Evolutionary conservation across 1,284 basidiomycete genomes (phyloP), one percentile per base, ranked within the genome.

Genomic region (Fomitopsis pinicola): DNA sequence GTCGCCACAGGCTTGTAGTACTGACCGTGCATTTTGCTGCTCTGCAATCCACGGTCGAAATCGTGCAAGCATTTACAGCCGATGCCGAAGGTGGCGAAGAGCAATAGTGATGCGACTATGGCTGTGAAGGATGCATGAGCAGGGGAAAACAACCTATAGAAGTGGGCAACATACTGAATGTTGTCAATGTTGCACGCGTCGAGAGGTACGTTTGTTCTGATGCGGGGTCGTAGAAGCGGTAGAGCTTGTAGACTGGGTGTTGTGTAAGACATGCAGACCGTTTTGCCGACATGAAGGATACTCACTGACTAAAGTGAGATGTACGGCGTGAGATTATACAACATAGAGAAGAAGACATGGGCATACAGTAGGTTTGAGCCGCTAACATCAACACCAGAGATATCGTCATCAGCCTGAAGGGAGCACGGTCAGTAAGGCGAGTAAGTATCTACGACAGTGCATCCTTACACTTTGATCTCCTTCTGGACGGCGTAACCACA

Each of bases 51-150:
- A 71, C 85, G 85, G 74, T 89, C 87, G 68, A 93, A 93, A 75
- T 93, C 91, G 54, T 81, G 72, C 75, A 91, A 89, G 70, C 91
- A 93, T 56, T 87, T 85, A 15, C 92, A 71, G 38, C 91, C 91
- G 33, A 93, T 82, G 10, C 77, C 81, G 68, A 93, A 91, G 12
- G 89, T 90, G 12, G 78, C 74, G 63, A 92, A 82, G 26, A 93
- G 72, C 53, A 93, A 77, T 19, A 92, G 59, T 75, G 93, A 91
- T 1, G 91, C 85, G 59, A 87, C 80, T 63, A 92, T 82, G 19
- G 88, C 90, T 92, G 64, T 44, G 19, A 53, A 53, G 59, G 3
- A 15, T 57, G 38, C 42, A 46, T 58, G n/a, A 57, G 45, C 36
- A 19, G 26, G 30, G 59, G 14, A 2, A 42, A 38, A 28, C 9